Conservation (phyloP, 768 basidiomycete genomes). For the Pulveroboletus sp. region DNA sequence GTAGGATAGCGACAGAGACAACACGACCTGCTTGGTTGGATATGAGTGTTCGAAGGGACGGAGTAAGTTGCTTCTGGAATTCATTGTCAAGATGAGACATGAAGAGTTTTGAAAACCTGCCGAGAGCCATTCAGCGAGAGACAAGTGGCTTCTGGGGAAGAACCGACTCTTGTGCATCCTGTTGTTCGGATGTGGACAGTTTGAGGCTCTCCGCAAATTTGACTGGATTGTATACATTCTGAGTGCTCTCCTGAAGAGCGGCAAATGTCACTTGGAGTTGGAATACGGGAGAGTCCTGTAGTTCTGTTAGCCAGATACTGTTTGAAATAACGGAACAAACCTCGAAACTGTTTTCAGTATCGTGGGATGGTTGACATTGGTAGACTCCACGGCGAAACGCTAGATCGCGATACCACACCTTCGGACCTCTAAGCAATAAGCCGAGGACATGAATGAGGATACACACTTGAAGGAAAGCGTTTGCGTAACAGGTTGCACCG, state of each 20-base stretch:
- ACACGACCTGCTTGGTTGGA: constrained; percentile 57
- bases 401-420: constrained; percentile 92
- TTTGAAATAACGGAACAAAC: constrained; percentile 27
- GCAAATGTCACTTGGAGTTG: constrained; percentile 81
- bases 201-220: constrained; percentile 84
- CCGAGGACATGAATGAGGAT: neutral
- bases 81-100: constrained; percentile 85
- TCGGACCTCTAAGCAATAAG: constrained; percentile 5
- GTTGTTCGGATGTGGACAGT: constrained; percentile 81
- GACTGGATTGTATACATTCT: constrained; percentile 75
- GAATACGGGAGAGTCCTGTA: constrained; percentile 73
- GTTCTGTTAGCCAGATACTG: neutral
- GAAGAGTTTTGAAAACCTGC: constrained; percentile 91
- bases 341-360: constrained; percentile 41
- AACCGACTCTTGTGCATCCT: constrained; percentile 93
- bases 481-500: constrained; percentile 96
- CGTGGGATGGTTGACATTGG: constrained; percentile 60
- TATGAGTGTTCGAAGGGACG: constrained; percentile 64
- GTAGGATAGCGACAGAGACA: neutral
- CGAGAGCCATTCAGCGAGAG: constrained; percentile 3
- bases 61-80: constrained; percentile 76
- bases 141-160: neutral
- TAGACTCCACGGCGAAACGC: constrained; percentile 85
- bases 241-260: constrained; percentile 72
- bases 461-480: constrained; percentile 85